Percentiles rank a stretch among this genome's conserved stretches.
These are phyloP conservation scores for Juglanconis juglandina DNA, from an alignment of 2,329 filamentous ascomycete genomes.

Conservation along the genomic window DNA sequence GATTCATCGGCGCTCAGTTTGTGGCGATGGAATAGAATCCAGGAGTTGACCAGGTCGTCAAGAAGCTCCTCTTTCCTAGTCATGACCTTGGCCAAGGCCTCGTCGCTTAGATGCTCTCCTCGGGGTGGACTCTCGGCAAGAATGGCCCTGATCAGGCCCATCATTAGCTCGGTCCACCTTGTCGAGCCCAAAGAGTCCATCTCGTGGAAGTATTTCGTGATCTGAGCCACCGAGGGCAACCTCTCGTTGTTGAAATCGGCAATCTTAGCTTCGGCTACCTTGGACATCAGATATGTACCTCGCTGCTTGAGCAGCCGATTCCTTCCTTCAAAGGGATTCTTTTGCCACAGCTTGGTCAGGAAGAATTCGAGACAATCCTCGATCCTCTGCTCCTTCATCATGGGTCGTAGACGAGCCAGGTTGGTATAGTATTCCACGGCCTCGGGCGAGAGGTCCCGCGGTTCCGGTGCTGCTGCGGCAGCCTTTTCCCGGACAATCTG, in stretches of 20 bases:
- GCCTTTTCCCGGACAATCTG: not conserved
- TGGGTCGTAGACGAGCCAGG: slow-evolving; percentile 26
- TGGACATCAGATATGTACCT: slow-evolving; percentile 26
- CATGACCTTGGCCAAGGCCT: slow-evolving; percentile 28
- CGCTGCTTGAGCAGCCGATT: slow-evolving; percentile 24
- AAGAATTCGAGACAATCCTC: slow-evolving; percentile 31
- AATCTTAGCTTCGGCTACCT: slow-evolving; percentile 31
- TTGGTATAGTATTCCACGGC: slow-evolving; percentile 26
- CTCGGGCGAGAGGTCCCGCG: not conserved
- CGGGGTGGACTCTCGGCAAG: slow-evolving; percentile 25
- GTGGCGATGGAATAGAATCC: slow-evolving; percentile 36
- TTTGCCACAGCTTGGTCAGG: slow-evolving; percentile 21
- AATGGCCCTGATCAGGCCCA: slow-evolving; percentile 32
- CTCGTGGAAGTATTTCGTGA: slow-evolving; percentile 34
- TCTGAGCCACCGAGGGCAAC: slow-evolving; percentile 36
- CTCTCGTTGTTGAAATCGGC: slow-evolving; percentile 25
- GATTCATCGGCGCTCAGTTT: not conserved
- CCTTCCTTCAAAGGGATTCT: slow-evolving; percentile 19
- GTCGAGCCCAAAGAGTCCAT: slow-evolving; percentile 30
- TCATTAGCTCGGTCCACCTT: slow-evolving; percentile 32
- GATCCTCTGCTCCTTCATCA: slow-evolving; percentile 23
- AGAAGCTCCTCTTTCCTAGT: slow-evolving; percentile 31
- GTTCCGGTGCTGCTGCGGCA: not conserved
- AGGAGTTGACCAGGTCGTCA: slow-evolving; percentile 38
- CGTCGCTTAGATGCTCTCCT: slow-evolving; percentile 24